Base-by-base conservation (phyloP, 164 flowering plant genomes). In the Taxillus chinensis region DNA sequence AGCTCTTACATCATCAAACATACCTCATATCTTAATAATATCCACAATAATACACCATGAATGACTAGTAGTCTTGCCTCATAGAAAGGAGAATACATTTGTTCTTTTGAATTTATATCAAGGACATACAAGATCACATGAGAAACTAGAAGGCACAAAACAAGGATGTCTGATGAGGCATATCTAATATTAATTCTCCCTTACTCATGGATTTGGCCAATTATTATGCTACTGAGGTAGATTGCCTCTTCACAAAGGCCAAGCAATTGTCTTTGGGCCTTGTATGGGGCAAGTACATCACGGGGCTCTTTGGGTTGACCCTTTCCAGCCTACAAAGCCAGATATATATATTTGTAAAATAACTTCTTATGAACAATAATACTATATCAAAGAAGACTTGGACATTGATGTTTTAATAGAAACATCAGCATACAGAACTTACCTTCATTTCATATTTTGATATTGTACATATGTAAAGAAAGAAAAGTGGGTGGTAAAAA, bases 261-360 rank as follows among this genome's bases (percentile, higher is more conserved):
- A 79, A 55, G 76, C 95, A 90, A 62, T 87, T 87, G 62, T 90
- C 95, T 7, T 9, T 69, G 7, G 95, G 97, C 73, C 92, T 81
- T 17, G 79, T 60, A 70, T 86, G 95, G 3, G 97, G 97, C 51
- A 90, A 69, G 70, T 80, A 83, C 77, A 53, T 79, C 10, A 75
- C 0, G 0, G 65, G 65, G 60, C 84, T 68, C 7, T 58, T 63
- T 2, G 86, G 89, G 63, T 87, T 86, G 2, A 64, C 10, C 50
- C 76, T 70, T 60, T 83, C 82, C n/a, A 90, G 72, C 78, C 97
- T 87, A 83, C 65, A 66, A 46, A 41, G 39, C 3, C 27, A 64
- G 45, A 11, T 56, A 41, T 5, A 38, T 15, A 55, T 10, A 41
- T n/a, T 13, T 11, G 9, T 41, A 42, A 43, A 43, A 13, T 37